Base-by-base conservation (phyloP, 768 basidiomycete genomes). In the Sarcomyxa edulis region DNA sequence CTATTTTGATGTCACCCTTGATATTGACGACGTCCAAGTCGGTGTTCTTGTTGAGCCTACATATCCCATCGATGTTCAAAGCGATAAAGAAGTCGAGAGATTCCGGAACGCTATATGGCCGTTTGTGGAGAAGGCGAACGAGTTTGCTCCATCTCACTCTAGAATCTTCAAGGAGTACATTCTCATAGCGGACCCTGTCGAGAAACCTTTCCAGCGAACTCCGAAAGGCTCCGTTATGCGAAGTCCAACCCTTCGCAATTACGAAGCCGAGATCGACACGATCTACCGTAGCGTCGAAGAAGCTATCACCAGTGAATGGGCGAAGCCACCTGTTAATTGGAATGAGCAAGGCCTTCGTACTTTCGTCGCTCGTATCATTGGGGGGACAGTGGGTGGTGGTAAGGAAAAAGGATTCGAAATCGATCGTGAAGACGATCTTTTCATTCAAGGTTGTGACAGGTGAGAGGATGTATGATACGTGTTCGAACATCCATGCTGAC, bases 131-230 rank as follows among this genome's bases (percentile, higher is more conserved):
- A 52, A 59, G 40, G 52, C 63, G 37, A 72, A 71, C 39, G 40
- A 35, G 5, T 60, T 54, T 37, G 65, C 66, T 0, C 68, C 68
- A 8, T 53, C 63, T 23, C 67, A 69, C 45, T 69, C 67, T 3
- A 49, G 66, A n/a, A 46, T 72, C 4, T 69, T 70, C 53, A 69
- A 66, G 44, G 68, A 68, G 60, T 66, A 63, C 7, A 30, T 48
- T 35, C 10, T 35, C 30, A 14, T 65, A 3, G 58, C 65, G 15
- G 44, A 64, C 5, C 50, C 50, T 3, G 56, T 60, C 0, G 34
- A 38, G 2, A 72, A 71, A 43, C 67, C 67, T 12, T 51, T 56
- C 39, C 42, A 47, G 11, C 53, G 47, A 26, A 56, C 52, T 1
- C 40, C 53, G 2, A 56, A 55, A 33, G 54, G 51, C 37, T 62